Conservation (phyloP, 2,329 filamentous ascomycete genomes). For the Aspergillus flavus region DNA sequence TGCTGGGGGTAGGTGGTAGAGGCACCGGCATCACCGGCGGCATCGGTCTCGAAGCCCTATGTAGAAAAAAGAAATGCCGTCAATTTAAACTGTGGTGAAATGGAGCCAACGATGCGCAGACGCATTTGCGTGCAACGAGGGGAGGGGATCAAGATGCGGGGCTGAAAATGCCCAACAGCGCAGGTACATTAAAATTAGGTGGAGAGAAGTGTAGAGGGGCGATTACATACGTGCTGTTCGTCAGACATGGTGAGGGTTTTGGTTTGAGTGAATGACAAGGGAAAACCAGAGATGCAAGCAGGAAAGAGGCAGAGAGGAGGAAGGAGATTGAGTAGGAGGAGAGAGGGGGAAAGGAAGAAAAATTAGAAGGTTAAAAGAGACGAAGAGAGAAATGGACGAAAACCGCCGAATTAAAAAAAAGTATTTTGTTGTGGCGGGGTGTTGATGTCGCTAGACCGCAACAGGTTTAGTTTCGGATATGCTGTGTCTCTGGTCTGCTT, state of each 20-base stretch:
- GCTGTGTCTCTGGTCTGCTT: conserved; percentile 5
- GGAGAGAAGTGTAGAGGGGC: conserved; percentile 18
- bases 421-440: conserved; percentile 40
- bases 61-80: conserved; percentile 41
- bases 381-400: conserved; percentile 31
- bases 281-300: conserved; percentile 19
- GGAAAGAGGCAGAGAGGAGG: conserved; percentile 25
- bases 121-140: conserved; percentile 19
- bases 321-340: conserved; percentile 21
- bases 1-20: conserved; percentile 96
- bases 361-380: conserved; percentile 25
- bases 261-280: conserved; percentile 11
- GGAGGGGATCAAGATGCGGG: conserved; percentile 31
- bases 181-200: conserved; percentile 26
- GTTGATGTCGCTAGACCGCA: conserved; percentile 27
- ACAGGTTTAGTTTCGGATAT: conserved; percentile 27
- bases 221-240: conserved; percentile 56
- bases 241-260: conserved; percentile 63
- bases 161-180: conserved; percentile 28
- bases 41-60: too few species aligned
- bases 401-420: conserved; percentile 30
- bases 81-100: conserved; percentile 8
- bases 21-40: too few species aligned
- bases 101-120: too few species aligned
- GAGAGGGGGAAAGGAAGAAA: conserved; percentile 24